Percentiles rank a stretch among this genome's conserved stretches.
Evolutionary conservation across 2,329 filamentous ascomycete species (phyloP).

Genomic region (Aspergillus neoniger): DNA sequence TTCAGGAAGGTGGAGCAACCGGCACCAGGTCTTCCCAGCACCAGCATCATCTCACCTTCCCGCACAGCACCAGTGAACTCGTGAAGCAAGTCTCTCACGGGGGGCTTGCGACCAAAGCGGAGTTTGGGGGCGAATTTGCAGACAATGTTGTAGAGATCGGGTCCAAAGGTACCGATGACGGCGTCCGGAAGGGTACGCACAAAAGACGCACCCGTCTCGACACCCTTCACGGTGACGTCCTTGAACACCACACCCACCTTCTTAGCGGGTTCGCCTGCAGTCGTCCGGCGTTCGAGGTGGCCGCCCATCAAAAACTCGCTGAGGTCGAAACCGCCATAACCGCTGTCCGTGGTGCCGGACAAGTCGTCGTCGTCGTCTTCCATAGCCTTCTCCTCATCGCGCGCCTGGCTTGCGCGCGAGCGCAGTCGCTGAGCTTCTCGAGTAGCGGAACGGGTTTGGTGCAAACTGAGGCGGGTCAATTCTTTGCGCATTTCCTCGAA

Average conservation of each 20-base stretch:
- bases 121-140: conserved; percentile 56
- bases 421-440: conserved; percentile 31
- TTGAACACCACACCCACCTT: conserved; percentile 77
- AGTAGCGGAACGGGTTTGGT: conserved; percentile 35
- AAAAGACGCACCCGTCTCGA: conserved; percentile 66
- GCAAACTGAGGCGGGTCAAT: conserved; percentile 55
- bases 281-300: conserved; percentile 71
- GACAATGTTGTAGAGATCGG: conserved; percentile 70
- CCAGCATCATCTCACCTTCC: conserved; percentile 71
- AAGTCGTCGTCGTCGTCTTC: conserved; percentile 37
- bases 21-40: conserved; percentile 70
- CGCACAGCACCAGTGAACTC: conserved; percentile 69
- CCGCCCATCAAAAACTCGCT: conserved; percentile 71
- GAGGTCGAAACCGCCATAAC: conserved; percentile 61
- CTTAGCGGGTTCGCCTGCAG: conserved; percentile 67
- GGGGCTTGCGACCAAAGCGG: conserved; percentile 50
- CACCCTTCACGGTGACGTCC: conserved; percentile 72
- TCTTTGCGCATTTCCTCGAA: conserved; percentile 59
- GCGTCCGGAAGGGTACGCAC: conserved; percentile 74
- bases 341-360: conserved; percentile 21
- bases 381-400: conserved; percentile 50
- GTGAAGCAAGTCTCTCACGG: conserved; percentile 60
- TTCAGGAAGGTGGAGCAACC: conserved; percentile 79
- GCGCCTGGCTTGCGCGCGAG: conserved; percentile 30
- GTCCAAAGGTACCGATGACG: conserved; percentile 75